Evolutionary conservation across 371 early-diverging fungal species (phyloP), one percentile per base, ranked within the genome.

Genomic region (Funneliformis caledonium): DNA sequence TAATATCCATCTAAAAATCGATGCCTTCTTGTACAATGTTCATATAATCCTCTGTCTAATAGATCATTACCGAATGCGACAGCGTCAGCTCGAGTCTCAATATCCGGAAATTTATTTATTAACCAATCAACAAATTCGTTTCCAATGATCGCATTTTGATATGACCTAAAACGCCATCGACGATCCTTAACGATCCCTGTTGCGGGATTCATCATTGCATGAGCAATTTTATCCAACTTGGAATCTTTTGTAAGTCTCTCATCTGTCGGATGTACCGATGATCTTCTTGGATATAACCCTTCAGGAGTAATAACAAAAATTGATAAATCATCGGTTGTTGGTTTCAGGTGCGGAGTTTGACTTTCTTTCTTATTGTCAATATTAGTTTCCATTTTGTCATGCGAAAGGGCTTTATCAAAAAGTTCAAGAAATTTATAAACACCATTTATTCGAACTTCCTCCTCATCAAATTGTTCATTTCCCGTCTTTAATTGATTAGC

Each of bases 91-190:
- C 97, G 87, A 5, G 94, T 93, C 9, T 89, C 88, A 56, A 97
- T 91, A 79, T 96, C 95, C 52, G 87, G 87, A 84, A 98, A 94
- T 61, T 90, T 91, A 43, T 89, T 84, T 64, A 97, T 86, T 47
- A 97, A 81, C 98, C 98, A 99, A 78, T 98, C 96, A 0, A 97
- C 96, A 72, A 91, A 88, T 79, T 98, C 98, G 60, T 88, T 91
- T 42, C 99, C 98, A 50, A 95, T 85, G 82, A 98, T 96, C 0
- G 93, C 92, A 62, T 90, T 88, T 48, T 90, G 88, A 84, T 94
- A 96, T 59, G 93, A 82, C 33, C 88, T 85, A 80, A 94, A 91
- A 85, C 98, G 98, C 99, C 99, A 99, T 22, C 96, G 90, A 22
- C 96, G 87, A 82, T 97, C 94, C 83, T 89, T 89, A 43, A 97